Evolutionary conservation across 371 early-diverging fungal species (phyloP), one percentile per base, ranked within the genome.

Genomic region (Rozella allomycis): DNA sequence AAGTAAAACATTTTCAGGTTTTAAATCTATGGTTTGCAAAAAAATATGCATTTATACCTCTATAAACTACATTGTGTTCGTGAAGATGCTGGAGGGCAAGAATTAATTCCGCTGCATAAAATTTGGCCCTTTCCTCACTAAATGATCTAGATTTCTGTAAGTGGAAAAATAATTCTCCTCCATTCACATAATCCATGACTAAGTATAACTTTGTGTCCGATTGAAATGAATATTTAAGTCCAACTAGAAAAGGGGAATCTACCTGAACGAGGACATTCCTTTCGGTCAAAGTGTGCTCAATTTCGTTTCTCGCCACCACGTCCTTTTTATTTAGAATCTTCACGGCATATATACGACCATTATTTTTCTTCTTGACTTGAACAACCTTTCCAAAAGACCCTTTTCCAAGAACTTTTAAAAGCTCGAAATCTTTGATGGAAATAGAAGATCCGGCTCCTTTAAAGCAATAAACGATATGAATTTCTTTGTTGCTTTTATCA

Each of bases 381-480:
- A 75, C 59, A 3, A 86, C 81, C 39, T 79, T 80, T 22, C 81
- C 81, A 49, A 76, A 79, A 17, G 61, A 61, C 3, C 81, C 84
- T 39, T 66, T 70, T 4, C 84, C 83, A 12, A 86, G 38, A 0
- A 78, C 56, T 27, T 72, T 70, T 0, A 79, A 44, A 20, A 77
- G 58, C 11, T 69, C 67, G 46, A 79, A 80, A 39, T 74, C 70
- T 7, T 57, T 52, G 1, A 78, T 40, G 25, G 68, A 56, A n/a
- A 12, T 5, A 3, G 20, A 19, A 18, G 34, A 26, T n/a, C 16
- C 23, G 12, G 22, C 33, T 16, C 4, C 17, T 1, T 9, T 6
- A 13, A 11, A 13, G 1, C 21, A 34, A 14, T 26, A 1, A 6
- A 17, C 16, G 25, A 7, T 34, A 18, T 30, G 11, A 10, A 10